Evolutionary conservation across 106 monocot genomes (phyloP).

Genomic region (Dendrobium huoshanense): DNA sequence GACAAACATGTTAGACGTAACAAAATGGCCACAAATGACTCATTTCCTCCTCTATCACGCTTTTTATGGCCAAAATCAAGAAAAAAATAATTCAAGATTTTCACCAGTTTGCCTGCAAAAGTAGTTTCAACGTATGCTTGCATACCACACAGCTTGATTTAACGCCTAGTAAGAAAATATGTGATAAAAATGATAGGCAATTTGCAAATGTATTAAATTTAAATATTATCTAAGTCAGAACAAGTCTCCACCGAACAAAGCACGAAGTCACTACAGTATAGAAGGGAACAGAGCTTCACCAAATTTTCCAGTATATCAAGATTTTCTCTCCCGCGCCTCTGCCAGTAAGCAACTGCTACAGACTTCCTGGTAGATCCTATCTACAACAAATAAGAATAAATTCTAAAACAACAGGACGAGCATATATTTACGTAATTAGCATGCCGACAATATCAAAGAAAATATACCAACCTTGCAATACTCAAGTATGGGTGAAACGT

Average conservation of each 20-base stretch:
- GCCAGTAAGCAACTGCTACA: conserved; percentile 59
- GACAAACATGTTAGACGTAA: too few species aligned
- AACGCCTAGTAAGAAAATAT: not conserved
- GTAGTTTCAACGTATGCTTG: not conserved
- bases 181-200: not conserved
- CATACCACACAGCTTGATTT: not conserved
- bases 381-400: conserved; percentile 33
- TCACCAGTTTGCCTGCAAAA: not conserved
- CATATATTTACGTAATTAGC: not conserved
- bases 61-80: not conserved
- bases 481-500: conserved; percentile 92
- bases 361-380: conserved; percentile 66
- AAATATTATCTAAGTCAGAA: not conserved
- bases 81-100: not conserved
- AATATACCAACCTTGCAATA: conserved; percentile 66
- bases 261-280: not conserved
- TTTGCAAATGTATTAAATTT: not conserved
- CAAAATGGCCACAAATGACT: not conserved
- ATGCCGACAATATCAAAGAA: not conserved
- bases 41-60: not conserved
- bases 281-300: conserved; percentile 29
- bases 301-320: conserved; percentile 65
- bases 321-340: conserved; percentile 78
- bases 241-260: not conserved
- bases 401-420: not conserved